Evolutionary conservation across 345 rosid species (phyloP), one percentile per base, ranked within the genome.

Genomic region (Bretschneidera sinensis): DNA sequence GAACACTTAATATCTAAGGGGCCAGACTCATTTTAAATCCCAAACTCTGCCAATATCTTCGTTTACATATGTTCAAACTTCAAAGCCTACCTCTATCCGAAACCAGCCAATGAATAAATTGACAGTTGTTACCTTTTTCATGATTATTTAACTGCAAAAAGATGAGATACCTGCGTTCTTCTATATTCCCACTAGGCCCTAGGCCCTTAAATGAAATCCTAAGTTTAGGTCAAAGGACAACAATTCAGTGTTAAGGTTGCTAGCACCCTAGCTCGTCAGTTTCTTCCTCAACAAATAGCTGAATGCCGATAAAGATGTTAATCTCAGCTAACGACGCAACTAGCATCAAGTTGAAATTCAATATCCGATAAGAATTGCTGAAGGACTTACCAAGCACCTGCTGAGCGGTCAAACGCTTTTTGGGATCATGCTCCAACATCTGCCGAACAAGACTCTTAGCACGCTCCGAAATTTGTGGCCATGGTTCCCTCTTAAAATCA

Each of bases 381-480:
- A 67, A 63, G 56, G 73, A 69, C 82, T 60, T 78, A 91, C 97
- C 89, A 66, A 91, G 91, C 67, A 92, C 97, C 64, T 89, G 91
- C 60, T 80, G 91, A 68, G 98, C 91, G 66, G 87, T 87, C 71
- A 87, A 74, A 5, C 97, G 85, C 76, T 75, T 87, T 61, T 48
- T 68, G 13, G 94, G 86, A 71, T 92, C 88, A n/a, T 84, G 85
- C 54, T 92, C 82, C 79, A 92, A 65, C 97, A 92, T 92, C 75
- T 83, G 85, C 58, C 74, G 79, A 55, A 89, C 91, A 61, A 92
- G 97, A 71, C 83, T 87, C 79, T 87, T 92, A 0, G 98, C 98
- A 55, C 79, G 80, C 48, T 85, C 95, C 15, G 97, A 85, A 67
- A 92, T 74, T 69, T 89, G 98, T 69, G 98, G 90, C 98, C 98